A percentile compares a stretch with the other conserved stretches of the same genome.
These are phyloP conservation scores for Scheffersomyces coipomensis DNA, from an alignment of 805 yeast genomes.

Conservation along the genomic window DNA sequence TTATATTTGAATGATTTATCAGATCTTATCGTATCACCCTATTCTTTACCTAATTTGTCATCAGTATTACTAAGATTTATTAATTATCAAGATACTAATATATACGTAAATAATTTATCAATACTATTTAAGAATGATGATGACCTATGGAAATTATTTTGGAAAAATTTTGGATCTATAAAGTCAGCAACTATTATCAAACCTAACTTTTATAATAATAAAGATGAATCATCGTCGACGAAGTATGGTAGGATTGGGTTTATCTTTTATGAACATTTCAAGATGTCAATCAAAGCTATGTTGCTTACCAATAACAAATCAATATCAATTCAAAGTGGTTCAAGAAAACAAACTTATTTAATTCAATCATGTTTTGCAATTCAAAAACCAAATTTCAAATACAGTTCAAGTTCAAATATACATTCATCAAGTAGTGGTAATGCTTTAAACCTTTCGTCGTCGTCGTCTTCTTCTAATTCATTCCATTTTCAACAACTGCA, in stretches of 20 bases:
- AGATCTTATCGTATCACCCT: too few relatives aligned
- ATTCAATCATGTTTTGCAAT: slow-evolving; percentile 42
- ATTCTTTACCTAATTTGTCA: too few relatives aligned
- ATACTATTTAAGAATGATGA: slow-evolving; percentile 54
- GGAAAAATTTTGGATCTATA: slow-evolving; percentile 39
- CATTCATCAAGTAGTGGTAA: too few relatives aligned
- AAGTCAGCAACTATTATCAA: slow-evolving; percentile 43
- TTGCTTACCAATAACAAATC: slow-evolving; percentile 47
- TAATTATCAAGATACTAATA: slow-evolving; percentile 63
- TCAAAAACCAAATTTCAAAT: slow-evolving; percentile 21
- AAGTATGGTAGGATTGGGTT: slow-evolving; percentile 50
- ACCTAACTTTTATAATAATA: slow-evolving; percentile 34
- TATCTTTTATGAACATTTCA: slow-evolving; percentile 56
- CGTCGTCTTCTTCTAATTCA: too few relatives aligned
- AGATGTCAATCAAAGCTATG: slow-evolving; percentile 64
- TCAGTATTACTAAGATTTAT: slow-evolving; percentile 11
- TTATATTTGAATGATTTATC: too few relatives aligned
- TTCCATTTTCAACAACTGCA: too few relatives aligned
- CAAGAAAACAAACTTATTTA: slow-evolving; percentile 15
- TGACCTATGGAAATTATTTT: slow-evolving; percentile 34
- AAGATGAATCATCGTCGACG: slow-evolving; percentile 8
- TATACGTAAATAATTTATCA: slow-evolving; percentile 69
- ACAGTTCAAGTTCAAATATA: not conserved
- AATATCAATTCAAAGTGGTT: slow-evolving; percentile 12
- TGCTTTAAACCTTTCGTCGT: too few relatives aligned